These are phyloP conservation scores for Omphalea diandra DNA, from an alignment of 441 rosid species.

Conservation along the genomic window DNA sequence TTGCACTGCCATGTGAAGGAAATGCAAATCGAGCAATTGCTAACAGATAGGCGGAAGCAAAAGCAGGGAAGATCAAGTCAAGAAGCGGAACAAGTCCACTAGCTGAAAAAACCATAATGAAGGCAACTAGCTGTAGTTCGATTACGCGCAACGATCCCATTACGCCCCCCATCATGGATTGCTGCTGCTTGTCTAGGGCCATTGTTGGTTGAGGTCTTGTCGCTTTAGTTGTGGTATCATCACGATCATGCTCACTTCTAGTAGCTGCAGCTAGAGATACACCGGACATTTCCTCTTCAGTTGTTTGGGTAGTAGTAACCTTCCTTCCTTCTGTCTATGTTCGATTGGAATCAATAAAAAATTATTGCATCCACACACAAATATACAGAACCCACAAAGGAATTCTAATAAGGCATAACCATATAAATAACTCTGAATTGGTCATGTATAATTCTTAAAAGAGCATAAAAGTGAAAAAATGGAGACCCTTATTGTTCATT, in stretches of 20 bases:
- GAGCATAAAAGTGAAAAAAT: too few species aligned
- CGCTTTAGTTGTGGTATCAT: conserved; percentile 24
- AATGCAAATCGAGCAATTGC: conserved; percentile 69
- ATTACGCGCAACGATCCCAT: conserved; percentile 82
- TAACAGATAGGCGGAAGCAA: conserved; percentile 62
- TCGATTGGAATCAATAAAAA: neutral
- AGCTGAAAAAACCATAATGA: conserved; percentile 75
- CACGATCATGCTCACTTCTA: conserved; percentile 34
- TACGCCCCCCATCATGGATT: conserved; percentile 38
- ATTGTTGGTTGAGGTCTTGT: too few species aligned
- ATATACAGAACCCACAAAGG: too few species aligned
- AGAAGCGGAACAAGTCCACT: conserved; percentile 88
- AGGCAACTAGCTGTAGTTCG: conserved; percentile 83
- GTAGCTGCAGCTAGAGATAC: conserved; percentile 64
- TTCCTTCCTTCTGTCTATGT: neutral
- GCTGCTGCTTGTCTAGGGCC: conserved; percentile 17
- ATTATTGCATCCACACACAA: too few species aligned
- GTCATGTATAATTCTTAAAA: too few species aligned
- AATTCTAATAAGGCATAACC: too few species aligned
- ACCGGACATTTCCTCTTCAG: conserved; percentile 63
- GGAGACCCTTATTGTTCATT: too few species aligned
- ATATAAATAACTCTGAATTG: too few species aligned
- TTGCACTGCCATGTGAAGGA: conserved; percentile 40
- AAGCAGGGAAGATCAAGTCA: conserved; percentile 74
- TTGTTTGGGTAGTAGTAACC: neutral